Base-by-base conservation (phyloP, 805 yeast genomes). In the Yarrowia sp. region DNA sequence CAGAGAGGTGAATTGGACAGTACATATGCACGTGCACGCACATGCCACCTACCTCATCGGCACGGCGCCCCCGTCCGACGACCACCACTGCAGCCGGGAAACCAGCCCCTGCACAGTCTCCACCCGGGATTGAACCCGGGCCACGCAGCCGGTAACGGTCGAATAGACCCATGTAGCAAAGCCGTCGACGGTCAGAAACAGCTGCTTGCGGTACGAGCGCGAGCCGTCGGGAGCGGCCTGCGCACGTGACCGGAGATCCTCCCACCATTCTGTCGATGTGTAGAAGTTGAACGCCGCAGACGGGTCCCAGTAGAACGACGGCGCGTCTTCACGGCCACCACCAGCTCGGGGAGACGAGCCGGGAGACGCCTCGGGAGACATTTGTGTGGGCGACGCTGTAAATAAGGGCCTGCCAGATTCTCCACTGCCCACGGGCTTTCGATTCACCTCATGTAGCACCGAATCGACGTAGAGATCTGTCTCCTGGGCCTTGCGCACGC, bases 281-380 rank as follows among this genome's bases (percentile, higher is more conserved):
- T 55, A 55, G 61, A 39, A 55, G 13, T 41, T 33, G 32, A 55
- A 55, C 3, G 47, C 47, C 7, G 38, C 61, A 8, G 38, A 15
- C 1, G 61, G 61, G 11, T 39, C 47, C 61, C 61, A 55, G 38
- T 41, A 55, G 42, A 55, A 55, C 1, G 61, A 55, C 9, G 45
- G 47, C 5, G 45, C 35, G 13, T 38, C 44, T 18, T 22, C 28
- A 22, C 28, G 28, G 28, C 28, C 28, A 22, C 28, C 28, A 22
- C 28, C 28, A 3, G 28, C 28, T 22, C 28, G 28, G 28, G 28
- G 28, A 22, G 28, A 22, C 28, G 28, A 22, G 28, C 28, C 28
- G 28, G 28, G 28, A 22, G 28, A 22, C 28, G 28, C 28, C 28
- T 22, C 28, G 28, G 28, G 28, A 22, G 28, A 22, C 28, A 22